Conservation (phyloP, 2,329 filamentous ascomycete species). For the Exophiala phaeomuriformis region DNA sequence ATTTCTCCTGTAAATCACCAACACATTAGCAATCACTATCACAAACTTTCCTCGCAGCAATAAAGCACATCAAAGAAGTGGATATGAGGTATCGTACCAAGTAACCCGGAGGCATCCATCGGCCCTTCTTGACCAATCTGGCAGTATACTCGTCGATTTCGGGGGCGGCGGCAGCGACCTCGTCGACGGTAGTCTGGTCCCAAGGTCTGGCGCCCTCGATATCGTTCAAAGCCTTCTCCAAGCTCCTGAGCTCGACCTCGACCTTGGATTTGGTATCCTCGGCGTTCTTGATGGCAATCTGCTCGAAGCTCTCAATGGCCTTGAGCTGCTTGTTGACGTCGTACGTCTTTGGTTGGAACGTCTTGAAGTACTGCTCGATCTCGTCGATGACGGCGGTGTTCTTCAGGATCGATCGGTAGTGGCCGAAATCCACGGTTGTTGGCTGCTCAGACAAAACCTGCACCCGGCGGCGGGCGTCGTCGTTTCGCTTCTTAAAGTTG, state of each 20-base stretch:
- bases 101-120: constrained; percentile 98
- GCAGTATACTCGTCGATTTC: constrained; percentile 96
- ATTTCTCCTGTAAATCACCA: constrained; percentile 68
- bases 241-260: constrained; percentile 85
- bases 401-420: constrained; percentile 89
- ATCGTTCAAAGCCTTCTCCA: constrained; percentile 92
- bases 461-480: constrained; percentile 93
- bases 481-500: constrained; percentile 99
- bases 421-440: constrained; percentile 80
- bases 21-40: constrained; percentile 4
- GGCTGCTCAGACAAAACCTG: constrained; percentile 74
- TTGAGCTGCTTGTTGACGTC: constrained; percentile 91
- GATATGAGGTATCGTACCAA: constrained; percentile 59
- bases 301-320: constrained; percentile 96
- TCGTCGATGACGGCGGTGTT: constrained; percentile 93
- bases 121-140: constrained; percentile 92
- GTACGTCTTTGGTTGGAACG: constrained; percentile 88
- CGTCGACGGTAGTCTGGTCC: constrained; percentile 95
- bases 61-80: neutral
- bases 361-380: constrained; percentile 90
- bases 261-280: constrained; percentile 95
- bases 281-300: constrained; percentile 92
- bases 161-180: constrained; percentile 86
- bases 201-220: constrained; percentile 94
- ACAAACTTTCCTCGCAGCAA: constrained; percentile 9